A percentile compares a stretch with the other conserved stretches of the same genome.
phyloP scores from a whole-genome alignment of 495 filamentous ascomycete genomes.

The Friedmanniomyces simplex region DNA sequence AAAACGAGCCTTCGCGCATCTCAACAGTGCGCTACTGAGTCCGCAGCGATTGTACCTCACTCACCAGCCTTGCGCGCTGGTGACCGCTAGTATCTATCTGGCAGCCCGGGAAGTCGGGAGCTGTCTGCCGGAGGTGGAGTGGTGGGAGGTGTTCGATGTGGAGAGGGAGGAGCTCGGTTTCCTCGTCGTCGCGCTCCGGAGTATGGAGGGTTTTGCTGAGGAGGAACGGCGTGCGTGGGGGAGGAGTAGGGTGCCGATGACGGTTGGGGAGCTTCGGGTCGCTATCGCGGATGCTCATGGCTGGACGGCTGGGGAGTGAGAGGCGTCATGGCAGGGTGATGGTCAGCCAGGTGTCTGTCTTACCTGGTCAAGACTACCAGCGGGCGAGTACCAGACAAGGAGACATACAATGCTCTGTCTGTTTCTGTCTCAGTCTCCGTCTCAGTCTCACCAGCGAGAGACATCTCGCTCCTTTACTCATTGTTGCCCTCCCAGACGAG shows the following conservation, averaged over 20 bases:
- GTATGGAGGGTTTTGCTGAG: constrained; percentile 60
- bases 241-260: constrained; percentile 32
- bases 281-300: constrained; percentile 38
- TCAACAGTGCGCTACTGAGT: constrained; percentile 73
- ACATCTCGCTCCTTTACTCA: neutral
- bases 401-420: neutral
- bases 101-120: constrained; percentile 68
- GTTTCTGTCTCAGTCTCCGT: too few species aligned
- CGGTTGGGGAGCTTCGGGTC: constrained; percentile 45
- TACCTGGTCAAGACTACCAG: too few species aligned
- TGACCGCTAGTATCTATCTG: constrained; percentile 80
- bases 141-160: constrained; percentile 99
- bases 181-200: constrained; percentile 75
- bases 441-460: neutral
- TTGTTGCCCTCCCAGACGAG: neutral
- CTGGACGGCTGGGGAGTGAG: neutral
- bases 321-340: neutral
- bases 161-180: constrained; percentile 93
- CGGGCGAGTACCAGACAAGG: neutral
- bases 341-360: too few species aligned
- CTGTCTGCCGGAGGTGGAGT: constrained; percentile 68
- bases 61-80: constrained; percentile 75
- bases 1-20: constrained; percentile 55
- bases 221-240: constrained; percentile 44
- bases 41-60: constrained; percentile 87